Percentiles rank a stretch among this genome's conserved stretches.
phyloP scores from a whole-genome alignment of 345 rosid species.

The Microthlaspi erraticum region DNA sequence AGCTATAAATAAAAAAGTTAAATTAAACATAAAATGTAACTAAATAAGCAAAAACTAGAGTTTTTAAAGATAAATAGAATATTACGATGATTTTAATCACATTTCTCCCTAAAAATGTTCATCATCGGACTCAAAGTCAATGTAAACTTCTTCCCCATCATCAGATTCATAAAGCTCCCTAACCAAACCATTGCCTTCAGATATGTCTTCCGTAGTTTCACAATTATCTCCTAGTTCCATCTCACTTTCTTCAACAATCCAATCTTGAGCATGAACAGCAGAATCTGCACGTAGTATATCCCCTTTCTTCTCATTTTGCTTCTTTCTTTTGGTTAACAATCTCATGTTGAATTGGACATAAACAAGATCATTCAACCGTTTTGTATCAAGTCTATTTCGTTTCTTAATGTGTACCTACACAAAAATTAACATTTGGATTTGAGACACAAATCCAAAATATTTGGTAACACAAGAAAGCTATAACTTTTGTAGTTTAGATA shows the following conservation, averaged over 20 bases:
- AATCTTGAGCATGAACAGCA: background rate
- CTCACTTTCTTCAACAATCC: background rate
- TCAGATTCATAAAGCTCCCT: background rate
- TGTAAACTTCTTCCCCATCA: background rate
- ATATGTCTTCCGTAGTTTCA: background rate
- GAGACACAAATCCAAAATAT: too few relatives aligned
- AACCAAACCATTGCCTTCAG: background rate
- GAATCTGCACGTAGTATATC: background rate
- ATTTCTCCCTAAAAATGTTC: background rate
- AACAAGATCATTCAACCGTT: conserved; percentile 4
- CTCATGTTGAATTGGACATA: conserved; percentile 10
- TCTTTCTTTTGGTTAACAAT: conserved; percentile 1
- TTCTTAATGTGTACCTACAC: conserved; percentile 18
- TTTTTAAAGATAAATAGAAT: too few relatives aligned
- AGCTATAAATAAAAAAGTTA: too few relatives aligned
- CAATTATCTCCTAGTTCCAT: background rate
- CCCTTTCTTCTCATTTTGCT: background rate
- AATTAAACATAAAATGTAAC: too few relatives aligned
- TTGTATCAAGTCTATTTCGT: background rate
- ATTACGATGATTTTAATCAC: background rate
- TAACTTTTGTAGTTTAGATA: background rate
- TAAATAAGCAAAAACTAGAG: too few relatives aligned
- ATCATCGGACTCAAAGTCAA: background rate
- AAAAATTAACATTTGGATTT: background rate
- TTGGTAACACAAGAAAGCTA: background rate